These are phyloP conservation scores for Phytophthora macrochlamydospora DNA, from an alignment of 352 stramenopile species.

Conservation along the genomic window DNA sequence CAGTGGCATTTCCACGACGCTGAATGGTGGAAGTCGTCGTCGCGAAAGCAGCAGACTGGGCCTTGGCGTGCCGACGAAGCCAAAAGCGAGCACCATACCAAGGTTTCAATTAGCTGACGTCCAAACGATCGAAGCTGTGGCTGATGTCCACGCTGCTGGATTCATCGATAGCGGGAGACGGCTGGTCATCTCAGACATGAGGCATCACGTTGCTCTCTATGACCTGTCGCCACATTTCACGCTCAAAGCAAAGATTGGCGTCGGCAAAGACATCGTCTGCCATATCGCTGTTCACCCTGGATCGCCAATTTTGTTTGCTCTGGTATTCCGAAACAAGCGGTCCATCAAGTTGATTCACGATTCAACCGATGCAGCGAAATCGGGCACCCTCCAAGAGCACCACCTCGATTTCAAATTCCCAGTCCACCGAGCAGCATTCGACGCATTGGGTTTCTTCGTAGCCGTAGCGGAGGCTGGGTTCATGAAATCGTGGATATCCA, in stretches of 20 bases:
- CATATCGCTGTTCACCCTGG: constrained; percentile 18
- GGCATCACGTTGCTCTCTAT: constrained; percentile 26
- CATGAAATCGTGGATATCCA: constrained; percentile 63
- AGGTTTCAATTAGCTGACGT: constrained; percentile 35
- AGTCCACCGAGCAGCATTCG: constrained; percentile 46
- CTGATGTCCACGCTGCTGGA: constrained; percentile 23
- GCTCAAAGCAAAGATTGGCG: constrained; percentile 5
- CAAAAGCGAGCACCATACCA: constrained; percentile 21
- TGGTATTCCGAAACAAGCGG: constrained; percentile 35
- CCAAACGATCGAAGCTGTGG: constrained; percentile 14
- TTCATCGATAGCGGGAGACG: constrained; percentile 30
- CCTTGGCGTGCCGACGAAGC: constrained; percentile 11
- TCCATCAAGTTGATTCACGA: constrained; percentile 31
- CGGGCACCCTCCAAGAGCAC: constrained; percentile 4
- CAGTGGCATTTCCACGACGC: constrained; percentile 5
- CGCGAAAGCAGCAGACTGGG: constrained; percentile 16
- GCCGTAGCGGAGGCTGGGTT: constrained; percentile 47
- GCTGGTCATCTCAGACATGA: constrained; percentile 41
- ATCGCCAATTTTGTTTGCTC: constrained; percentile 12
- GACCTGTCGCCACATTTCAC: constrained; percentile 17
- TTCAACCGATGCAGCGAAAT: background rate
- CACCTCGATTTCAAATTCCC: constrained; percentile 42
- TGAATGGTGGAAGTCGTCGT: constrained; percentile 8
- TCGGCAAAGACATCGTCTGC: constrained; percentile 27
- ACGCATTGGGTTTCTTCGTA: constrained; percentile 41